These are phyloP conservation scores for Beauveria rudraprayagi DNA, from an alignment of 2,329 filamentous ascomycete species.

Conservation along the genomic window DNA sequence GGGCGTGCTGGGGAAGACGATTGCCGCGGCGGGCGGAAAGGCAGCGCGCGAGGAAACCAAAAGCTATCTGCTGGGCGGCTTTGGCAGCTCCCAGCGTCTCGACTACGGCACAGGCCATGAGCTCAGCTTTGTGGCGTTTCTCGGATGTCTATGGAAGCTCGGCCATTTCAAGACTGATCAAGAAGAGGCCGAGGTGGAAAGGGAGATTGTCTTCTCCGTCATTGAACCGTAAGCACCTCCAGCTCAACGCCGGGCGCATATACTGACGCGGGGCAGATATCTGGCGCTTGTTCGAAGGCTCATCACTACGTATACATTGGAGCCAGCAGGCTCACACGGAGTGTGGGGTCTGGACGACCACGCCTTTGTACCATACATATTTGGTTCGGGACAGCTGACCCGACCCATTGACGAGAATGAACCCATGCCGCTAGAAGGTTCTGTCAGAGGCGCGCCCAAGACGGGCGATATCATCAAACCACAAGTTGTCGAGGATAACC, in stretches of 20 bases:
- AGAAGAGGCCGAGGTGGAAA: slow-evolving; percentile 53
- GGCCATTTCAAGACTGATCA: slow-evolving; percentile 60
- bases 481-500: slow-evolving; percentile 56
- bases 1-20: slow-evolving; percentile 22
- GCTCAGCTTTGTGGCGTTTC: slow-evolving; percentile 85
- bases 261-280: slow-evolving; percentile 46
- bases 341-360: slow-evolving; percentile 99
- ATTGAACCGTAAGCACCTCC: slow-evolving; percentile 64
- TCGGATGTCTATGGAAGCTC: slow-evolving; percentile 87
- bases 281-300: slow-evolving; percentile 71
- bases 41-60: slow-evolving; percentile 59
- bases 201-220: slow-evolving; percentile 71
- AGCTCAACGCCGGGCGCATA: not conserved
- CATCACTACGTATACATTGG: slow-evolving; percentile 84
- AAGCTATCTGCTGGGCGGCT: slow-evolving; percentile 74
- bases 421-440: slow-evolving; percentile 70
- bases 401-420: slow-evolving; percentile 59
- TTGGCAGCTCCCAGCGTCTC: slow-evolving; percentile 80
- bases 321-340: slow-evolving; percentile 91
- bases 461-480: slow-evolving; percentile 61
- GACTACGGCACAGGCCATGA: slow-evolving; percentile 98
- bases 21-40: slow-evolving; percentile 23
- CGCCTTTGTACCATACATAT: slow-evolving; percentile 87
- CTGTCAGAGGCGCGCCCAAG: slow-evolving; percentile 61
- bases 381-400: slow-evolving; percentile 84